phyloP scores from a whole-genome alignment of 2,329 filamentous ascomycete genomes.

The Byssothecium circinans region DNA sequence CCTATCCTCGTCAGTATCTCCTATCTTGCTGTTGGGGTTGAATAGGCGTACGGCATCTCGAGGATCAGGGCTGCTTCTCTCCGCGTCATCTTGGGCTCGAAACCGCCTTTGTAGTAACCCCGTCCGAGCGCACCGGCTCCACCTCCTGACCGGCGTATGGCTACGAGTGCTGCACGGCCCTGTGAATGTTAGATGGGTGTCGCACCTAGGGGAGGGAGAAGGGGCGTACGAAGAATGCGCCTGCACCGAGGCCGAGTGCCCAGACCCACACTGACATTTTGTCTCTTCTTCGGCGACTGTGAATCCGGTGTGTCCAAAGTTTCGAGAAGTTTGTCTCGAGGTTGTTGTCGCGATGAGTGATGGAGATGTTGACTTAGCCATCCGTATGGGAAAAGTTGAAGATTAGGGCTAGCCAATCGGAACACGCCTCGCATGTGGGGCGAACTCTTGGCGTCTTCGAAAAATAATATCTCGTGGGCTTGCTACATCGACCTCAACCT shows the following conservation, averaged over 20 bases:
- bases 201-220: background rate
- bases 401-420: conserved; percentile 2
- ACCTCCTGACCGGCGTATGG: conserved; percentile 74
- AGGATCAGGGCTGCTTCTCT: conserved; percentile 89
- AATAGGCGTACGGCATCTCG: conserved; percentile 73
- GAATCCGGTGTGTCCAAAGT: no score
- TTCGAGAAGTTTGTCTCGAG: no score
- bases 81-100: conserved; percentile 91
- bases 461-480: conserved; percentile 16
- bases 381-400: conserved; percentile 5
- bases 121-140: conserved; percentile 77
- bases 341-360: no score
- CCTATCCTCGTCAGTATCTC: conserved; percentile 49
- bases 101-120: conserved; percentile 98
- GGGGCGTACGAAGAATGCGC: conserved; percentile 63
- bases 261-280: conserved; percentile 63
- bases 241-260: conserved; percentile 63
- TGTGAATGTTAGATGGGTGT: conserved; percentile 43
- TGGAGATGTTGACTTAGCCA: no score
- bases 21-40: background rate
- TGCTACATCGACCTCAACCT: background rate
- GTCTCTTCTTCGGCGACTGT: conserved; percentile 11
- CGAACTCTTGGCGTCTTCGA: conserved; percentile 22
- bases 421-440: background rate
- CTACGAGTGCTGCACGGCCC: conserved; percentile 91